Conservation (phyloP, 2,329 filamentous ascomycete genomes). For the Aspergillus alliaceus region DNA sequence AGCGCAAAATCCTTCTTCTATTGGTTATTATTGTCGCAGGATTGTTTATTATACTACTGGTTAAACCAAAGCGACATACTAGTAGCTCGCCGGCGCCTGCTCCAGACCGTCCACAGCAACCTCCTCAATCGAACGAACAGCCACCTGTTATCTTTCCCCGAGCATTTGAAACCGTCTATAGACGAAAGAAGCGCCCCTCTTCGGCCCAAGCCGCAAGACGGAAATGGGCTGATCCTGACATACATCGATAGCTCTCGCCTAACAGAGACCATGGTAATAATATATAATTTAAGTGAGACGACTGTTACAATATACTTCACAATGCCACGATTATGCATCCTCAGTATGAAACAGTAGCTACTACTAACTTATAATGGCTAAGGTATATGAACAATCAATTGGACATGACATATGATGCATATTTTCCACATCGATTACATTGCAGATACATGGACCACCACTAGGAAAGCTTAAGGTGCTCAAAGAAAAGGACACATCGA, state of each 20-base stretch:
- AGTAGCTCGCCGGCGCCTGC: constrained; percentile 13
- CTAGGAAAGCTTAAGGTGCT: neutral
- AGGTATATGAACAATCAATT: neutral
- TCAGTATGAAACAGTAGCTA: neutral
- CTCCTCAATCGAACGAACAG: constrained; percentile 25
- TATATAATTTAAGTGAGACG: constrained; percentile 4
- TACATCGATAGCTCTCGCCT: constrained; percentile 29
- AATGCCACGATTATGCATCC: neutral
- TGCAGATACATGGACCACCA: neutral
- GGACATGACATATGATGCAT: constrained; percentile 4
- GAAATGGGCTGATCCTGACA: constrained; percentile 37
- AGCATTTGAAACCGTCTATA: constrained; percentile 21
- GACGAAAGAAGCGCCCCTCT: constrained; percentile 21
- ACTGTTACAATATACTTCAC: neutral
- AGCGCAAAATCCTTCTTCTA: constrained; percentile 90
- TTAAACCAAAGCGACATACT: constrained; percentile 67
- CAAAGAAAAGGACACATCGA: neutral
- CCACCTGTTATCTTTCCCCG: constrained; percentile 15
- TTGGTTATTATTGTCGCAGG: constrained; percentile 80
- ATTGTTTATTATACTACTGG: constrained; percentile 77
- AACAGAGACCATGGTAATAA: constrained; percentile 24
- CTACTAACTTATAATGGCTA: neutral
- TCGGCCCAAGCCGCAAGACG: constrained; percentile 25
- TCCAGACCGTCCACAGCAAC: constrained; percentile 13
- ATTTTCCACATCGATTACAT: constrained; percentile 40